Conservation (phyloP, 2,329 filamentous ascomycete species). For the Colletotrichum sp. region DNA sequence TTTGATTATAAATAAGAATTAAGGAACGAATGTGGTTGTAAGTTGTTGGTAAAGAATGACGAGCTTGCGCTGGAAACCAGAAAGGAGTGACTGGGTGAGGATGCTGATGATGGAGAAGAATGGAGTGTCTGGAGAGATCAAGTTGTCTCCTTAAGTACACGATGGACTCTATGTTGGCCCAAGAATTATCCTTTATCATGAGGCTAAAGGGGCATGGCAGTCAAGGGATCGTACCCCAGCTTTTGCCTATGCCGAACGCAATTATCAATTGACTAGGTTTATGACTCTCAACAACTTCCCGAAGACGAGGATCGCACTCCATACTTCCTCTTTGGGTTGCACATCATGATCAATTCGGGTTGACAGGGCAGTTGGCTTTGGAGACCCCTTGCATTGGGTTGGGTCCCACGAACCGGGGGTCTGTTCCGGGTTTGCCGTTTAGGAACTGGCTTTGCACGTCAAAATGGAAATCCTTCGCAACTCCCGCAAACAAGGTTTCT, state of each 20-base stretch:
- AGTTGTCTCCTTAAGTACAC: neutral
- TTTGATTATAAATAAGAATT: neutral
- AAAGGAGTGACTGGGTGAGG: conserved; percentile 17
- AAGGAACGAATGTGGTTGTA: neutral
- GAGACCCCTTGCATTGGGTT: neutral
- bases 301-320: neutral
- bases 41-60: conserved; percentile 3
- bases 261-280: neutral
- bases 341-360: neutral
- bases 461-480: neutral
- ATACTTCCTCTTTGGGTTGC: neutral
- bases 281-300: neutral
- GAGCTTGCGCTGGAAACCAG: neutral
- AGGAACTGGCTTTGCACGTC: neutral
- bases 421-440: neutral
- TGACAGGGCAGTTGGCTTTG: neutral
- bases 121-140: neutral
- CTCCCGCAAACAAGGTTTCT: neutral
- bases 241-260: neutral
- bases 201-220: neutral
- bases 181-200: neutral
- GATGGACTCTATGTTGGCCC: neutral
- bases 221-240: neutral
- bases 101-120: conserved; percentile 5
- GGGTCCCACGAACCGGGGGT: neutral